phyloP scores from a whole-genome alignment of 1,284 basidiomycete genomes.

The Amylostereum areolatum region DNA sequence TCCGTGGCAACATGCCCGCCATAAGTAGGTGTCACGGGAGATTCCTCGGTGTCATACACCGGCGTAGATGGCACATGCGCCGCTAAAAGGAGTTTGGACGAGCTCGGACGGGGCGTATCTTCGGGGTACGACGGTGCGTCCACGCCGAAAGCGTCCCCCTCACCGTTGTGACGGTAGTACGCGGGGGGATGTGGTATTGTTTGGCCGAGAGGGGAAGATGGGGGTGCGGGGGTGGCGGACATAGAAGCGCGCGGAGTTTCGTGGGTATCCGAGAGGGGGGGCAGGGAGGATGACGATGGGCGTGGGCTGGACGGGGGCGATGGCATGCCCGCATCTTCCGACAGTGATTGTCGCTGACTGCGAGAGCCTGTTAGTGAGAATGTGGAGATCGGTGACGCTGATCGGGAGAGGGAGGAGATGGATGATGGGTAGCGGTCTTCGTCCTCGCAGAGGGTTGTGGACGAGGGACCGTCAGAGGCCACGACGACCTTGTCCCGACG shows the following conservation, averaged over 20 bases:
- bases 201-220: constrained; percentile 1
- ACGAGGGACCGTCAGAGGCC: not conserved
- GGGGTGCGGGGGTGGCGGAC: constrained; percentile 2
- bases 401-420: not conserved
- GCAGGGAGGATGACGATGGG: not conserved
- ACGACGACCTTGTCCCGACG: constrained; percentile 18
- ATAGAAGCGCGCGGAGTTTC: not conserved
- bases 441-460: not conserved
- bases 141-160: too few relatives aligned
- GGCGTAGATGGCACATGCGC: not conserved
- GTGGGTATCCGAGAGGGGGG: constrained; percentile 1
- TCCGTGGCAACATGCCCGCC: constrained; percentile 68
- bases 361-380: too few relatives aligned
- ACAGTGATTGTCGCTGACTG: too few relatives aligned
- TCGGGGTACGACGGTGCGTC: not conserved
- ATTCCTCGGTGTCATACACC: not conserved
- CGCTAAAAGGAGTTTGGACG: not conserved
- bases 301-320: not conserved
- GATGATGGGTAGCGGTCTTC: not conserved
- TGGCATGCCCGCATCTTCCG: not conserved
- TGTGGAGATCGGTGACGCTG: too few relatives aligned
- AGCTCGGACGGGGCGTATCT: not conserved
- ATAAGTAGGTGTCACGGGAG: constrained; percentile 19
- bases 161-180: not conserved
- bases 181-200: not conserved